A percentile compares a stretch with the other conserved stretches of the same genome.
Evolutionary conservation across 352 stramenopile species (phyloP).

Genomic region (Globisporangium takayamanum): DNA sequence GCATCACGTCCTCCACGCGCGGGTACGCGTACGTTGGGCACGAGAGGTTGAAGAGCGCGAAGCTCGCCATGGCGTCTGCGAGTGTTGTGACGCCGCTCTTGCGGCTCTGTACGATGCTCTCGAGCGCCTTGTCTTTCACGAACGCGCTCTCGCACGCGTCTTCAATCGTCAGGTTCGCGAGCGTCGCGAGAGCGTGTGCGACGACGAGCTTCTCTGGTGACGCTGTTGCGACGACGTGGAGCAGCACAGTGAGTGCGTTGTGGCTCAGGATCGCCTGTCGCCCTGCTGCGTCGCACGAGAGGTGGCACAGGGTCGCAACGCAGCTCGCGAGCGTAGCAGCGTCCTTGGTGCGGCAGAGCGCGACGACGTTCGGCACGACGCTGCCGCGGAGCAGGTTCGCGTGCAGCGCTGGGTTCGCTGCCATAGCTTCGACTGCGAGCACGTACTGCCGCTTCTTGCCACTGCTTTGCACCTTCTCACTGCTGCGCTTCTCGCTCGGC

Average conservation of each 20-base stretch:
- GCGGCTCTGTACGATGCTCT: conserved; percentile 48
- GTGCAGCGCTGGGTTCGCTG: conserved; percentile 42
- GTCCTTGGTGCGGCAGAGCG: conserved; percentile 61
- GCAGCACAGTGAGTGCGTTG: conserved; percentile 37
- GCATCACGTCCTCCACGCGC: conserved; percentile 57
- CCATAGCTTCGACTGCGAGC: conserved; percentile 61
- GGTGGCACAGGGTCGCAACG: conserved; percentile 49
- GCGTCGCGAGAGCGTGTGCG: conserved; percentile 23
- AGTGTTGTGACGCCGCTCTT: conserved; percentile 21
- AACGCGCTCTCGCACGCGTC: conserved; percentile 55
- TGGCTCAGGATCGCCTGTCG: conserved; percentile 49
- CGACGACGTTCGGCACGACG: conserved; percentile 50
- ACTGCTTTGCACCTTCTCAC: conserved; percentile 14
- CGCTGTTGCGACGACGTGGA: conserved; percentile 16
- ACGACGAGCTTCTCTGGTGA: conserved; percentile 6
- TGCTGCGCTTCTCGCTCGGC: conserved; percentile 11
- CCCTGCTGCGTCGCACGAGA: conserved; percentile 36
- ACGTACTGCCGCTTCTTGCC: conserved; percentile 61
- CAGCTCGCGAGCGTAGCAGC: conserved; percentile 38
- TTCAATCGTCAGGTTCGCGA: conserved; percentile 74
- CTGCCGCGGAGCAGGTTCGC: conserved; percentile 49
- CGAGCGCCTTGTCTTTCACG: conserved; percentile 70
- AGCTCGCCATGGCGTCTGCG: conserved; percentile 35
- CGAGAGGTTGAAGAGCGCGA: conserved; percentile 63
- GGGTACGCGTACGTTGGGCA: conserved; percentile 61